Base-by-base conservation (phyloP, 108 stramenopile genomes). In the Ochromonas danica region DNA sequence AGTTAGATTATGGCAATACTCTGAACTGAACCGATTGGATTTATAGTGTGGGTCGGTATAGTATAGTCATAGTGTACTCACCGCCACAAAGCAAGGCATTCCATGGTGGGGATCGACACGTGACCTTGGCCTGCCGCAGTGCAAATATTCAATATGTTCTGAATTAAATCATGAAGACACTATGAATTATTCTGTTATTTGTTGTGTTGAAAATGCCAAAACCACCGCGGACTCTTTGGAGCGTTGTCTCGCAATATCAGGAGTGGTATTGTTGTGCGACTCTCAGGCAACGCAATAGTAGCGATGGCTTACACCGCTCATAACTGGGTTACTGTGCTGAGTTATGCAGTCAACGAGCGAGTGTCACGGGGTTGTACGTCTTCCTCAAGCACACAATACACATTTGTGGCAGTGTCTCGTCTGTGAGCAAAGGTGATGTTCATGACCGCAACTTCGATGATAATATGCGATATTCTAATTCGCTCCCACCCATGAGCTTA, bases 391-490 rank as follows among this genome's bases (percentile, higher is more conserved):
- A 14, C 17, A 40, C 22, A 70, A 17, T 70, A 70, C 33, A 17
- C 67, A 17, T 70, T 70, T 40, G 33, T 70, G 67, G 40, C 40
- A 70, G 33, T 10, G 67, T 31, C 10, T 38, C 40, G 10, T 40
- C 33, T 40, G 40, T 40, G 10, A 31, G 67, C 22, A 10, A 17
- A 31, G 67, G 67, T 22, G 67, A 70, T 40, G 10, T 70, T 10
- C 67, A 70, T 40, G 67, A 70, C 67, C 14, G 33, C 17, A 10
- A 22, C 10, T 70, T 70, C 40, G 67, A 70, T 57, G 10, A 57
- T 22, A n/a, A n/a, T n/a, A 17, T 22, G 10, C 51, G 51, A 17
- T 22, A 22, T 22, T 17, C 51, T 22, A 17, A 17, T 22, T 10
- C 22, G 51, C 17, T 57, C 10, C 22, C 51, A 57, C 51, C 51